phyloP scores from a whole-genome alignment of 768 basidiomycete species.

The Daedalea quercina region DNA sequence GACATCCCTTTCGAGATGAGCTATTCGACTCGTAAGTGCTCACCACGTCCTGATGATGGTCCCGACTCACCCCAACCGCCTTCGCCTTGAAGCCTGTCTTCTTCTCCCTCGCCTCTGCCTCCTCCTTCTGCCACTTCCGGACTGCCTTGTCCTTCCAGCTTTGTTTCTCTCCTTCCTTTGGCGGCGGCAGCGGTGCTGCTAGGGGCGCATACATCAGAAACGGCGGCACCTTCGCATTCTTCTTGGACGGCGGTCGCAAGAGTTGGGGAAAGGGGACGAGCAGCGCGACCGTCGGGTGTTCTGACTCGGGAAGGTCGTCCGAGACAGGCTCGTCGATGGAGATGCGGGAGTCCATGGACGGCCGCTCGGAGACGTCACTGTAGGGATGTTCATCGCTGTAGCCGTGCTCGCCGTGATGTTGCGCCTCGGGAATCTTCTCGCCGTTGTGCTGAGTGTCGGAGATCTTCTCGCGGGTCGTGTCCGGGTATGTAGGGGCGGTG shows the following conservation, averaged over 20 bases:
- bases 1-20: slow-evolving; percentile 4
- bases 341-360: neutral
- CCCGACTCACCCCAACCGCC: neutral
- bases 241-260: slow-evolving; percentile 1
- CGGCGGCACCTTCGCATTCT: slow-evolving; percentile 2
- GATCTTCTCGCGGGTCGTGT: no score
- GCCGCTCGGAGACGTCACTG: neutral
- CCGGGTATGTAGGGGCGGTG: no score
- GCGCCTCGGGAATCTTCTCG: neutral
- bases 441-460: neutral
- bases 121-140: slow-evolving; percentile 5
- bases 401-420: neutral
- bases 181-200: neutral
- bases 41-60: neutral
- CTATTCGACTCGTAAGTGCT: neutral
- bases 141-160: neutral
- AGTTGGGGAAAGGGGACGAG: slow-evolving; percentile 1
- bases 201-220: slow-evolving; percentile 4
- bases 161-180: neutral
- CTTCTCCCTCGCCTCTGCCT: slow-evolving; percentile 10
- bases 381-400: neutral
- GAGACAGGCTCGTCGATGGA: neutral
- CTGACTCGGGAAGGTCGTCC: neutral
- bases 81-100: slow-evolving; percentile 11
- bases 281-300: neutral